Evolutionary conservation across 164 flowering plant species (phyloP).

Genomic region (Vitis labrusca): DNA sequence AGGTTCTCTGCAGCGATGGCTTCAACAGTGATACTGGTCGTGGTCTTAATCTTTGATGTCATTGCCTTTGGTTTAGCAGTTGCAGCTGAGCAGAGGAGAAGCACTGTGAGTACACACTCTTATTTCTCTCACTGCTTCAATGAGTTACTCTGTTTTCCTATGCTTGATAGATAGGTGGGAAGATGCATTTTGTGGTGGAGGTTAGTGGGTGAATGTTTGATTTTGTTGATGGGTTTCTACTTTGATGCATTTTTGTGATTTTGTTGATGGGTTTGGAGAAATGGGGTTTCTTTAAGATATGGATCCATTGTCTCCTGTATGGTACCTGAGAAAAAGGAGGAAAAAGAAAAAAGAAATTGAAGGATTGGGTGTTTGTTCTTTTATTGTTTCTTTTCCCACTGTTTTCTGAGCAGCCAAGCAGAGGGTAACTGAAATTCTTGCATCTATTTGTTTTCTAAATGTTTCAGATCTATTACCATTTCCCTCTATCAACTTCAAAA

Average conservation of each 20-base stretch:
- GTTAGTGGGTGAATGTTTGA: neutral
- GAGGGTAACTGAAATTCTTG: neutral
- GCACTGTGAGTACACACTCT: slow-evolving; percentile 46
- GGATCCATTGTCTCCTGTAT: neutral
- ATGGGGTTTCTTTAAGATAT: neutral
- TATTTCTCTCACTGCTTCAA: neutral
- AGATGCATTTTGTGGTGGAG: neutral
- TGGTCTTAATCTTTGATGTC: slow-evolving; percentile 51
- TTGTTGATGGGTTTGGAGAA: neutral
- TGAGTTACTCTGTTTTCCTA: neutral
- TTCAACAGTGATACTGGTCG: slow-evolving; percentile 40
- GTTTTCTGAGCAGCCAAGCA: neutral
- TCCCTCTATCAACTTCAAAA: neutral
- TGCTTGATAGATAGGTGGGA: neutral
- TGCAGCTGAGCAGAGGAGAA: slow-evolving; percentile 83
- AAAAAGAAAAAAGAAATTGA: neutral
- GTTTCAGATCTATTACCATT: neutral
- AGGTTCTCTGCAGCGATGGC: slow-evolving; percentile 37
- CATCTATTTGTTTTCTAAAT: neutral
- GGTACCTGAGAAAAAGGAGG: slow-evolving; percentile 5
- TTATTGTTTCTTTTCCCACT: neutral
- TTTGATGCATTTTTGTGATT: neutral
- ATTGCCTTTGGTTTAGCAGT: slow-evolving; percentile 72
- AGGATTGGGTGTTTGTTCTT: neutral
- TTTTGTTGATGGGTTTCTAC: neutral